These are phyloP conservation scores for Ulota crispa DNA, from an alignment of 225 moss, liverwort and hornwort species.

Conservation along the genomic window DNA sequence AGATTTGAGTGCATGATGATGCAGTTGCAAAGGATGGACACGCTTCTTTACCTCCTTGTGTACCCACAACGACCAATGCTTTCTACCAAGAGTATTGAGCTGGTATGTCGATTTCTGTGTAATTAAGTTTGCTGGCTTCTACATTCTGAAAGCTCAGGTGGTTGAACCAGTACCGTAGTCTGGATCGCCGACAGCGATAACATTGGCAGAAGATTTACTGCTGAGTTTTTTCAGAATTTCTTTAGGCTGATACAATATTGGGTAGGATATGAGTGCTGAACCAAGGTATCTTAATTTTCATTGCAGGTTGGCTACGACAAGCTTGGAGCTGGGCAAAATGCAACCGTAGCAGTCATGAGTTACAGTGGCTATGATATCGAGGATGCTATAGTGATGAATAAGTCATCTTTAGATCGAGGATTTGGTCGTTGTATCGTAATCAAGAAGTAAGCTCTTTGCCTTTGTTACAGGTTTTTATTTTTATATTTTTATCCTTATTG, in stretches of 20 bases:
- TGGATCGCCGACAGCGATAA: neutral
- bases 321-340: slow-evolving; percentile 99
- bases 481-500: neutral
- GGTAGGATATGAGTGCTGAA: neutral
- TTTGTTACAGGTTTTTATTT: neutral
- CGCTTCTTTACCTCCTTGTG: slow-evolving; percentile 92
- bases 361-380: slow-evolving; percentile 99
- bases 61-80: slow-evolving; percentile 97
- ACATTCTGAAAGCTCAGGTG: neutral
- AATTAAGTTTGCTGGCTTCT: slow-evolving; percentile 9
- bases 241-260: neutral
- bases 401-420: slow-evolving; percentile 93
- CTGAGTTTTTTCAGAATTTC: neutral
- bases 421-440: slow-evolving; percentile 98
- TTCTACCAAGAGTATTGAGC: slow-evolving; percentile 95
- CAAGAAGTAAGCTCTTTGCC: slow-evolving; percentile 72
- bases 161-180: neutral
- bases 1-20: slow-evolving; percentile 24
- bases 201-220: neutral
- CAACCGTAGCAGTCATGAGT: slow-evolving; percentile 99
- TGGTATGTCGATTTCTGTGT: slow-evolving; percentile 44
- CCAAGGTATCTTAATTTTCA: neutral
- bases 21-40: slow-evolving; percentile 96
- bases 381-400: slow-evolving; percentile 99
- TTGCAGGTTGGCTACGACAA: slow-evolving; percentile 98